These are phyloP conservation scores for Boletus pseudo-olivaceus DNA, from an alignment of 768 basidiomycete genomes.

Conservation along the genomic window DNA sequence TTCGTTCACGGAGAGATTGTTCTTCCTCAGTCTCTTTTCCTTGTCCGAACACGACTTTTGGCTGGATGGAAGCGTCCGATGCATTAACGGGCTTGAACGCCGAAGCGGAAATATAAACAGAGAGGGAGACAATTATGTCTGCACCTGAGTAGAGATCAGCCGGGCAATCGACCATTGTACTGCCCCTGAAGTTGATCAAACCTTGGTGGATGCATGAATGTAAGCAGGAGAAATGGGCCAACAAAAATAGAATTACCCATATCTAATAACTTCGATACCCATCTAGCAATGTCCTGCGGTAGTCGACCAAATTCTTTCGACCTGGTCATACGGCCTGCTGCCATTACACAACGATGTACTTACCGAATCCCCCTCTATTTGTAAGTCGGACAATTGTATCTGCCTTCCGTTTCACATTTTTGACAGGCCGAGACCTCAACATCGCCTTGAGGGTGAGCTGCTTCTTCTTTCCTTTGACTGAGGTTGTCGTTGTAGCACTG, in stretches of 20 bases:
- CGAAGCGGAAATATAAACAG: conserved; percentile 60
- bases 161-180: conserved; percentile 78
- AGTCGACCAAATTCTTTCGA: conserved; percentile 71
- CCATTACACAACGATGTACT: conserved; percentile 6
- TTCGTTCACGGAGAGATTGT: conserved; percentile 74
- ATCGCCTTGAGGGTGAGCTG: conserved; percentile 65
- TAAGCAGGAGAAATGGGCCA: neutral
- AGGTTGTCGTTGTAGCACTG: conserved; percentile 19
- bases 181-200: conserved; percentile 62
- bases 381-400: conserved; percentile 67
- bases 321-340: neutral
- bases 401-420: conserved; percentile 46
- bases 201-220: conserved; percentile 35
- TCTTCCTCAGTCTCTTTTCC: conserved; percentile 80
- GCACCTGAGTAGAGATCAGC: conserved; percentile 66
- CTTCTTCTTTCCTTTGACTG: conserved; percentile 45
- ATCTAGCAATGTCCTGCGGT: conserved; percentile 63
- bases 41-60: conserved; percentile 57
- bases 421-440: conserved; percentile 55
- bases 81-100: conserved; percentile 59
- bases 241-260: conserved; percentile 40
- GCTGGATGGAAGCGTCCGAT: conserved; percentile 26
- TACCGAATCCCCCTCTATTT: conserved; percentile 65
- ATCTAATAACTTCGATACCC: conserved; percentile 75
- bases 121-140: conserved; percentile 73